phyloP scores from a whole-genome alignment of 2,329 filamentous ascomycete species.

The Fusarium sp. region DNA sequence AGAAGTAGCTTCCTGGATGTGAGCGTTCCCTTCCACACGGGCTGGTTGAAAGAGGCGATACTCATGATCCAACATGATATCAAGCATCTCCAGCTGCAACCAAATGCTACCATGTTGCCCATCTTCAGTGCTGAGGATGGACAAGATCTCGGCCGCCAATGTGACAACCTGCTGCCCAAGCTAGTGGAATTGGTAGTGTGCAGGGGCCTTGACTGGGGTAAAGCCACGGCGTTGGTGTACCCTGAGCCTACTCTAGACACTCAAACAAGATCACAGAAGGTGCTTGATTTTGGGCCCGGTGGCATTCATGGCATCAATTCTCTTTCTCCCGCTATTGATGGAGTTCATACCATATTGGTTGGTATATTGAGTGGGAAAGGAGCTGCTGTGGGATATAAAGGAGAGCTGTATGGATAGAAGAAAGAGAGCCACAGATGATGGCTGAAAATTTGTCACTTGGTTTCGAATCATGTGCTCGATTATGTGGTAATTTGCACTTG shows the following conservation, averaged over 20 bases:
- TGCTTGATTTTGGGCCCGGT: conserved; percentile 16
- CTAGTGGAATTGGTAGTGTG: conserved; percentile 11
- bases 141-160: neutral
- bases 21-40: too few species aligned
- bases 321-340: neutral
- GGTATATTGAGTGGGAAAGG: conserved; percentile 4
- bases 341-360: conserved; percentile 1
- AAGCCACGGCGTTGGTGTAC: neutral
- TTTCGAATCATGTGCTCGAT: too few species aligned
- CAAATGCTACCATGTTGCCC: neutral
- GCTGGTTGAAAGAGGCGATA: conserved; percentile 8
- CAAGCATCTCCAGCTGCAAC: neutral
- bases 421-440: neutral
- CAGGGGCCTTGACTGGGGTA: conserved; percentile 11
- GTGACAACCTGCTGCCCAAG: neutral
- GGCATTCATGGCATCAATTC: conserved; percentile 13
- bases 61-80: conserved; percentile 13
- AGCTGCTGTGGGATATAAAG: conserved; percentile 7
- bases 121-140: conserved; percentile 13
- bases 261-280: neutral
- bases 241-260: neutral
- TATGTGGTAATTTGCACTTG: too few species aligned
- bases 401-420: conserved; percentile 3
- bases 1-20: conserved; percentile 13
- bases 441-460: too few species aligned